These are phyloP conservation scores for Litchi chinensis DNA, from an alignment of 345 rosid genomes.

Conservation along the genomic window DNA sequence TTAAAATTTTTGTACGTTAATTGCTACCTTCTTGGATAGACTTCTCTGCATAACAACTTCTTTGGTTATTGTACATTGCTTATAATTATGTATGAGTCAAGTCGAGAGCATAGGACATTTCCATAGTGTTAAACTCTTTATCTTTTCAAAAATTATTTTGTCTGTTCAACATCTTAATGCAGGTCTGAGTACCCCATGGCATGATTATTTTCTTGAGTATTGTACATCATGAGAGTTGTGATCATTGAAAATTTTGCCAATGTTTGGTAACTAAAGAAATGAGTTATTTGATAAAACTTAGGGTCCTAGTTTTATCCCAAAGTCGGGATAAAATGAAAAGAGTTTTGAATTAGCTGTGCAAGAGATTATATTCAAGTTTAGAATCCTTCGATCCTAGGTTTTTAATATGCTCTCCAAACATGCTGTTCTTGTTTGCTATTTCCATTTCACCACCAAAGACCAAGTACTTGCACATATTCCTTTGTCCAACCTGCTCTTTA, in stretches of 20 bases:
- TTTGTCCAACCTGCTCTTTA: background rate
- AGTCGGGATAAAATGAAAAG: background rate
- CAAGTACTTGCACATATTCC: background rate
- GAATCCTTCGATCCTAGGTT: background rate
- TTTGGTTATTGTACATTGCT: too few relatives aligned
- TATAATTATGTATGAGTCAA: too few relatives aligned
- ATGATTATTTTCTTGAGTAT: background rate
- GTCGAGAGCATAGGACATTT: background rate
- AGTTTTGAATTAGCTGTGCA: background rate
- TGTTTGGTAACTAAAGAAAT: background rate
- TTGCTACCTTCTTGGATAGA: background rate
- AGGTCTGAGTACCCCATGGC: background rate
- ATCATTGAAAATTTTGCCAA: background rate
- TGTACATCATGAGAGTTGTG: background rate
- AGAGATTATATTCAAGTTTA: too few relatives aligned
- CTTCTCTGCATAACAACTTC: background rate
- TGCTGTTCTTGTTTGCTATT: background rate
- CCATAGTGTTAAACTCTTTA: background rate
- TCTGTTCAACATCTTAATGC: background rate
- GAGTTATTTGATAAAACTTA: background rate
- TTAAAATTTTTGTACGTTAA: background rate
- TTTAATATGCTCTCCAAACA: background rate
- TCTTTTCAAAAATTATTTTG: background rate
- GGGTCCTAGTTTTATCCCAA: background rate
- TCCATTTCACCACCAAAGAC: background rate